Percentiles rank a stretch among this genome's conserved stretches.
Conservation (phyloP, 371 early-diverging fungal genomes). For the Mucor racemosus region DNA sequence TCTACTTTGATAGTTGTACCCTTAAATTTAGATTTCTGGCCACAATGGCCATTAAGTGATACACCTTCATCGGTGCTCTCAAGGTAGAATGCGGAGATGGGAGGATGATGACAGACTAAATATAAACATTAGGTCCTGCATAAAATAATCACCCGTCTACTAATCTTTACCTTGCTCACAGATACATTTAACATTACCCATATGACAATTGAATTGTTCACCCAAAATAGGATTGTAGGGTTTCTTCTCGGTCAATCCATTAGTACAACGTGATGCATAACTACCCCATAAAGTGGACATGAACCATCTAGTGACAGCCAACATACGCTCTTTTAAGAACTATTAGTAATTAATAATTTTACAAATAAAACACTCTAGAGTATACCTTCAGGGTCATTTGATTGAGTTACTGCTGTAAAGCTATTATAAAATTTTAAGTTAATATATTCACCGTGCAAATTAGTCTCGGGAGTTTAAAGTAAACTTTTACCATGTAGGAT, state of each 20-base stretch:
- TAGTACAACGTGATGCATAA: conserved; percentile 46
- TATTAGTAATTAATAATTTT: background rate
- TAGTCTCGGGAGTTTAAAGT: background rate
- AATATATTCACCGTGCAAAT: background rate
- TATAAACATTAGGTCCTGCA: background rate
- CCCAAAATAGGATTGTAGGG: conserved; percentile 90
- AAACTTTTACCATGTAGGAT: conserved; percentile 18
- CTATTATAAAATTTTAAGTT: conserved; percentile 8
- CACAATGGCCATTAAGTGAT: conserved; percentile 63
- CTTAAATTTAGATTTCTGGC: conserved; percentile 72
- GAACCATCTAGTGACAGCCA: conserved; percentile 34
- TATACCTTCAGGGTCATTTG: conserved; percentile 57
- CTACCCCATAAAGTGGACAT: conserved; percentile 72
- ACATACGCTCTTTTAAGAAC: conserved; percentile 19
- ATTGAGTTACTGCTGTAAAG: conserved; percentile 47
- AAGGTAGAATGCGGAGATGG: conserved; percentile 74
- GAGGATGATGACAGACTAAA: conserved; percentile 93
- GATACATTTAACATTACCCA: conserved; percentile 42
- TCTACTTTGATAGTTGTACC: conserved; percentile 67
- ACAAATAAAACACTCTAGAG: too few relatives aligned
- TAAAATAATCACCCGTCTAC: background rate
- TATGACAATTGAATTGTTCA: conserved; percentile 75
- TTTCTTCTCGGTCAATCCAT: conserved; percentile 66
- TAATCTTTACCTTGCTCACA: conserved; percentile 62
- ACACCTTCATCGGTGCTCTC: conserved; percentile 67